These are phyloP conservation scores for Trypanosomatidae sp. DNA, from an alignment of 208 protist genomes.

Conservation along the genomic window DNA sequence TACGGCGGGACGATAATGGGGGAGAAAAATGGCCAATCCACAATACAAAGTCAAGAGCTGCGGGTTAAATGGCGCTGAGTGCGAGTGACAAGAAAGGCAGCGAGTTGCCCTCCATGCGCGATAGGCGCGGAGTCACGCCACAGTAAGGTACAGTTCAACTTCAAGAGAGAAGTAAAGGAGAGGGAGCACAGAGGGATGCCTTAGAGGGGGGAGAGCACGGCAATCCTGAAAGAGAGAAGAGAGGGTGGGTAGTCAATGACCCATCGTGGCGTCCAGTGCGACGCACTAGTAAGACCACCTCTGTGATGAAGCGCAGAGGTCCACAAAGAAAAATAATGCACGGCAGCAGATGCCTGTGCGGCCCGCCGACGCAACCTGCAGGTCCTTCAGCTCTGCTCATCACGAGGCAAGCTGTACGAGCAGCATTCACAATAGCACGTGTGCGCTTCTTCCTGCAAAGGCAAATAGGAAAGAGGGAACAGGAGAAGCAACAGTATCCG, in stretches of 20 bases:
- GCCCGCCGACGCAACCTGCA: background rate
- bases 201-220: background rate
- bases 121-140: background rate
- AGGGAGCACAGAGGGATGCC: background rate
- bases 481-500: background rate
- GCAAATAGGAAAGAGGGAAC: background rate
- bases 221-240: background rate
- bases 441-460: background rate
- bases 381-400: background rate
- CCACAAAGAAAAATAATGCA: background rate
- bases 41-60: background rate
- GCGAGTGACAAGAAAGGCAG: background rate
- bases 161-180: background rate
- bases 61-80: background rate
- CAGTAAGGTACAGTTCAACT: background rate
- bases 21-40: background rate
- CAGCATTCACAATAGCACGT: background rate
- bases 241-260: background rate
- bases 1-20: background rate
- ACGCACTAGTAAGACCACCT: background rate
- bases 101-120: background rate
- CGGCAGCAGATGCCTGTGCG: background rate
- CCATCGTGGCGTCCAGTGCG: background rate
- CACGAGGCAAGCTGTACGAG: background rate
- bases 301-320: background rate